Base-by-base conservation (phyloP, 1,139 yeast genomes). In the Suzukiozyma palmioleophila region DNA sequence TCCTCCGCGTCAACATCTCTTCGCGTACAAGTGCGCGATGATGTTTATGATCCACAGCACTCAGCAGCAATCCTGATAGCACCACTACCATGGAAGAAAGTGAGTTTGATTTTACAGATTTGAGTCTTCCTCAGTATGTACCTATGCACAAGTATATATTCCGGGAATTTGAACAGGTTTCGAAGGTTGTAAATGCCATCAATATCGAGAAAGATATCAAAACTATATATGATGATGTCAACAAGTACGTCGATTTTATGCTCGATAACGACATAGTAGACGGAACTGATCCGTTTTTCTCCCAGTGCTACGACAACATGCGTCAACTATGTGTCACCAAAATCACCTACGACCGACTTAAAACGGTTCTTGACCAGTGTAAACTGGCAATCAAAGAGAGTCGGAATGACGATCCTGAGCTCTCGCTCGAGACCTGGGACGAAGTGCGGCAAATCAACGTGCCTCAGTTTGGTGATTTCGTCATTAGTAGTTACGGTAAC, bases 361-460 rank as follows among this genome's bases (percentile, higher is more conserved):
- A 39, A 18, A 28, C 32, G 21, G 26, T 43, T n/a, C 13, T 33
- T 22, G 11, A 9, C 13, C 12, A 3, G 8, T 13, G 36, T 26
- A 33, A 33, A 11, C 38, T 34, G 12, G 26, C 39, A 38, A n/a
- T 31, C 9, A 31, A 39, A 11, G 15, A 36, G 3, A 25, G 39
- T 3, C 42, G 42, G 39, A 38, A 47, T 12, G 27, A 28, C 1
- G 59, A 54, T 26, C 45, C 52, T 1, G 60, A 52, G 10, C 44
- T 67, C 6, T 43, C 50, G 1, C 40, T 64, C 13, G 52, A 51
- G 1, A 60, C 56, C 8, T 38, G 66, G 7, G 53, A 48, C 11
- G 10, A 36, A 1, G 57, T 47, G 33, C 54, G 51, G 11, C 33
- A 40, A 0, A 21, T 40, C 7, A 43, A 47, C 1, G 25, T 45